phyloP scores from a whole-genome alignment of 805 yeast genomes.

The Nakazawaea anatomiae region DNA sequence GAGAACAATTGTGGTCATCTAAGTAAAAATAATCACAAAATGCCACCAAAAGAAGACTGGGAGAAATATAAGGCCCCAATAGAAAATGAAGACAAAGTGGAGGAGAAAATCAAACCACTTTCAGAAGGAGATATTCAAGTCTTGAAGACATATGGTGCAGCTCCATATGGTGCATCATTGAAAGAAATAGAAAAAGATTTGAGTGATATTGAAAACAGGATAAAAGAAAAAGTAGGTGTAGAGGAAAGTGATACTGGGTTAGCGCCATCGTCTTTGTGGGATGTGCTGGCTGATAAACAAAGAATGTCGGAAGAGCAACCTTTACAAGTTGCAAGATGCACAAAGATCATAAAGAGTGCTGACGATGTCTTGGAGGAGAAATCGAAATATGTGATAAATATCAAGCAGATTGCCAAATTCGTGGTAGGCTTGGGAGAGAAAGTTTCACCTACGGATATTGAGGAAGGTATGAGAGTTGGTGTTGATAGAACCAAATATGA shows the following conservation, averaged over 20 bases:
- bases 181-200: constrained; percentile 84
- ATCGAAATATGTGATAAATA: constrained; percentile 89
- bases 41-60: constrained; percentile 99
- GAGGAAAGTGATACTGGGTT: constrained; percentile 97
- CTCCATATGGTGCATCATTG: constrained; percentile 83
- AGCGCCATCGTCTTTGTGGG: constrained; percentile 97
- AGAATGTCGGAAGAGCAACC: constrained; percentile 93
- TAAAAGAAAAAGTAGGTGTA: constrained; percentile 90
- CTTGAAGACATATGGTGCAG: constrained; percentile 93
- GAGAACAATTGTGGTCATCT: too few species aligned
- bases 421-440: constrained; percentile 96
- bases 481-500: constrained; percentile 96
- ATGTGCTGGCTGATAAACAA: constrained; percentile 92
- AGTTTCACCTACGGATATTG: constrained; percentile 97
- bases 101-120: constrained; percentile 77
- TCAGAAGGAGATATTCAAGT: constrained; percentile 97
- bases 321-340: constrained; percentile 96
- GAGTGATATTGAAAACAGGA: constrained; percentile 74
- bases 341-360: constrained; percentile 79
- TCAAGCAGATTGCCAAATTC: constrained; percentile 97
- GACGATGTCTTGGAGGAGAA: constrained; percentile 55
- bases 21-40: constrained; percentile 20
- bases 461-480: constrained; percentile 99
- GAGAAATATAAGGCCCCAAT: constrained; percentile 91
- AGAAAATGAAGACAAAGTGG: constrained; percentile 55